These are phyloP conservation scores for Calonectria leucothoes DNA, from an alignment of 2,329 filamentous ascomycete species.

Conservation along the genomic window DNA sequence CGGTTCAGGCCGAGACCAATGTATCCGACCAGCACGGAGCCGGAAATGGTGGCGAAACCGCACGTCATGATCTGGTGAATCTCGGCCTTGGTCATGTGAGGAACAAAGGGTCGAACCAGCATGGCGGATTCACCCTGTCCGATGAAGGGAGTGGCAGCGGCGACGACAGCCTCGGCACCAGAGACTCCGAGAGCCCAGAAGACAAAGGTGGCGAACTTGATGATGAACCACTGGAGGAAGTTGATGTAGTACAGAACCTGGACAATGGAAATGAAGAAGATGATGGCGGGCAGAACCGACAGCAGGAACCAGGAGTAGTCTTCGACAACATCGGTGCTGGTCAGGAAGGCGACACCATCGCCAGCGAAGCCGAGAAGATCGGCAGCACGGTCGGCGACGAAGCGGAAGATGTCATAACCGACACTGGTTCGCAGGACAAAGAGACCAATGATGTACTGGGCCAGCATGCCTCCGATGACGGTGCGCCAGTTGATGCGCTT, in stretches of 20 bases:
- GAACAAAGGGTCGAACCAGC: constrained; percentile 88
- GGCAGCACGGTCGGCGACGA: constrained; percentile 81
- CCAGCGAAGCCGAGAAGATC: constrained; percentile 81
- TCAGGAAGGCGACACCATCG: constrained; percentile 79
- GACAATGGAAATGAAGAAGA: constrained; percentile 96
- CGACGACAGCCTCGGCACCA: constrained; percentile 92
- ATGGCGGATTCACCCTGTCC: constrained; percentile 95
- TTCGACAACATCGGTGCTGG: constrained; percentile 54
- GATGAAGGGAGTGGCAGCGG: constrained; percentile 92
- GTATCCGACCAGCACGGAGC: constrained; percentile 87
- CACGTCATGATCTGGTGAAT: constrained; percentile 94
- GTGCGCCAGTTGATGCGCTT: constrained; percentile 77
- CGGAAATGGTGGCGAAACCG: constrained; percentile 92
- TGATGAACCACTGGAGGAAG: constrained; percentile 88
- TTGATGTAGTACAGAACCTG: constrained; percentile 86
- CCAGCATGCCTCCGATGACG: constrained; percentile 88
- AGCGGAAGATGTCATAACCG: constrained; percentile 92
- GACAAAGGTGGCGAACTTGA: constrained; percentile 90
- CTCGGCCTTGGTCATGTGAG: constrained; percentile 87
- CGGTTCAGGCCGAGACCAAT: constrained; percentile 85
- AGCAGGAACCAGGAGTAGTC: constrained; percentile 75
- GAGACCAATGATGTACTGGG: constrained; percentile 88
- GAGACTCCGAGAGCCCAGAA: constrained; percentile 91
- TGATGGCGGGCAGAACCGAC: constrained; percentile 86
- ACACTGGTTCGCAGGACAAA: constrained; percentile 86